Evolutionary conservation across 2,329 filamentous ascomycete genomes (phyloP), one percentile per base, ranked within the genome.

Genomic region (Westerdykella aurantiaca): DNA sequence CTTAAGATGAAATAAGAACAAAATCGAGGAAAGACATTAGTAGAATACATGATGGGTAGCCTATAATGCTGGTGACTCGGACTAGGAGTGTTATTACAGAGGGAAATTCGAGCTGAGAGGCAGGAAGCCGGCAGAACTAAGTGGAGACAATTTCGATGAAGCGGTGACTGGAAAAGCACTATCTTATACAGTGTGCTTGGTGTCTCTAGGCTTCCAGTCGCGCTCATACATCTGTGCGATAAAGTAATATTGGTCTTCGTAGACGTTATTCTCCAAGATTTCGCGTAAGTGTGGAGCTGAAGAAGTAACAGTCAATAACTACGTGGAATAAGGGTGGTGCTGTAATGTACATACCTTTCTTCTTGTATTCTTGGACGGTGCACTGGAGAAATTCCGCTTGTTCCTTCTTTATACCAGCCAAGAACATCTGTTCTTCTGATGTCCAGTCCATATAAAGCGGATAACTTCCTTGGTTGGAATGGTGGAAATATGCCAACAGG

Each of bases 161-260:
- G 7, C 7, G 3, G 7, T 3, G 25, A 12, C 25, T 29, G 11
- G 25, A 12, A 12, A 12, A 29, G 25, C 25, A 29, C 7, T 2
- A 7, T 2, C 11, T 29, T 12, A 29, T 2, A 29, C 9, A 29
- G 25, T 29, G 11, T 29, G 25, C 11, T 29, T 29, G 25, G 35
- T 39, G 14, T 44, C 22, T 13, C 35, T 33, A 5, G 42, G 42
- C 11, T 39, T 33, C 42, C 42, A 44, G 13, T 44, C 42, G 14
- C 16, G n/a, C n/a, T 44, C 42, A 31, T 44, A 44, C 12, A 44
- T 13, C 23, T 44, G 42, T n/a, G 42, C 23, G 38, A 44, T 34
- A 29, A 44, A 44, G 31, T 44, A 44, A 21, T 39, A 44, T n/a
- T 39, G 23, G 17, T 44, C 14, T 25, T 44, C 42, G 29, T 33